These are phyloP conservation scores for Podaxis mareebaensis DNA, from an alignment of 768 basidiomycete species.

Conservation along the genomic window DNA sequence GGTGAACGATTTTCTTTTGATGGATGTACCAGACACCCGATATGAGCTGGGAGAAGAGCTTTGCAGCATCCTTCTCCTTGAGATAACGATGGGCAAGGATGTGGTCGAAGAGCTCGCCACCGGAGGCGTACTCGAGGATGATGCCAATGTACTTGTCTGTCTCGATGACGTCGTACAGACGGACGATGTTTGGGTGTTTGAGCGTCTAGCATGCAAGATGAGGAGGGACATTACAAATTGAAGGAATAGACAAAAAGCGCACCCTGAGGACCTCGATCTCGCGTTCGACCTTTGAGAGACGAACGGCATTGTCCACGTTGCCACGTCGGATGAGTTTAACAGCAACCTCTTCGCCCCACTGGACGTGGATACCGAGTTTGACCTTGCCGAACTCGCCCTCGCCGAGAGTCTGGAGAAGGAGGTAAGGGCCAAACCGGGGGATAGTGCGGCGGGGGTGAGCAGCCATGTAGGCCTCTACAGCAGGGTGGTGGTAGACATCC, in stretches of 20 bases:
- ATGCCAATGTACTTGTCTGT: slow-evolving; percentile 99
- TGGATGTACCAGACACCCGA: slow-evolving; percentile 99
- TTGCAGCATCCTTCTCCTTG: slow-evolving; percentile 90
- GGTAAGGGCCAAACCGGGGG: slow-evolving; percentile 93
- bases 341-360: slow-evolving; percentile 98
- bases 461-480: slow-evolving; percentile 78
- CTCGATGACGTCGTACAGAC: slow-evolving; percentile 97
- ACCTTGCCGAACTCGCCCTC: slow-evolving; percentile 99
- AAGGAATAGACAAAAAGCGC: slow-evolving; percentile 29
- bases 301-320: slow-evolving; percentile 81
- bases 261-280: slow-evolving; percentile 98
- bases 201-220: slow-evolving; percentile 56
- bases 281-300: slow-evolving; percentile 94
- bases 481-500: slow-evolving; percentile 84
- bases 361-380: slow-evolving; percentile 91
- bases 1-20: slow-evolving; percentile 98
- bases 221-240: slow-evolving; percentile 19
- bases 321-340: slow-evolving; percentile 95
- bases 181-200: slow-evolving; percentile 97
- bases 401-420: slow-evolving; percentile 93
- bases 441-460: slow-evolving; percentile 86
- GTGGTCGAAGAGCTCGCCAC: slow-evolving; percentile 98
- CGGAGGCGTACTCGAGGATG: slow-evolving; percentile 97
- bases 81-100: slow-evolving; percentile 97
- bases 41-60: slow-evolving; percentile 96